Percentiles rank a stretch among this genome's conserved stretches.
Evolutionary conservation across 2,329 filamentous ascomycete genomes (phyloP).

Genomic region (Sarocladiaceae sp.): DNA sequence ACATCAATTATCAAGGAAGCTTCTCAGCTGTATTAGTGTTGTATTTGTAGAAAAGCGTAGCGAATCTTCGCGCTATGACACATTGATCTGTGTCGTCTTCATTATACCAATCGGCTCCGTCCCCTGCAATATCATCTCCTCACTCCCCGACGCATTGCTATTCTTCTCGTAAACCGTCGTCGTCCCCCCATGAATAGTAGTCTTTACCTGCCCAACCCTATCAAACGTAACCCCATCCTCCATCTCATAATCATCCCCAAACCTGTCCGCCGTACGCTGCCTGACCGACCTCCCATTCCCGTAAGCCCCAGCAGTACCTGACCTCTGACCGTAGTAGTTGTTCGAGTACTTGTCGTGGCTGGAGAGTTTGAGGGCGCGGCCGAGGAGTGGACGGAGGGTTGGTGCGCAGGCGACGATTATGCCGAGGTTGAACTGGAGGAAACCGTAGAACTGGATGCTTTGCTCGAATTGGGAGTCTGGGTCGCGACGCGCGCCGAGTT

Average conservation of each 20-base stretch:
- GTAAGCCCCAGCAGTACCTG: background rate
- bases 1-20: no score
- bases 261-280: background rate
- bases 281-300: background rate
- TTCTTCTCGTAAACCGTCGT: slow-evolving; percentile 1
- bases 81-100: slow-evolving; percentile 1
- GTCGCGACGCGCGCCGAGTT: background rate
- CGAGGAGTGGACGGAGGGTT: background rate
- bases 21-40: no score
- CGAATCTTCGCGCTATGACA: no score
- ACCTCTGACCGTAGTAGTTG: background rate
- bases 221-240: background rate
- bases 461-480: background rate
- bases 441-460: slow-evolving; percentile 1
- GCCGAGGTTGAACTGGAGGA: slow-evolving; percentile 3
- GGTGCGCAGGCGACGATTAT: slow-evolving; percentile 1
- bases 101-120: background rate
- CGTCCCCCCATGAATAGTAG: background rate
- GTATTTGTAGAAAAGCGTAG: no score
- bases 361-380: background rate
- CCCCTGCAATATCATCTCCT: background rate
- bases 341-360: background rate
- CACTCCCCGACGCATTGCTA: background rate
- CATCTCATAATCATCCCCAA: background rate
- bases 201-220: background rate